A percentile compares a stretch with the other conserved stretches of the same genome.
Evolutionary conservation across 1,139 yeast genomes (phyloP).

Genomic region (Pneumocystis murina): DNA sequence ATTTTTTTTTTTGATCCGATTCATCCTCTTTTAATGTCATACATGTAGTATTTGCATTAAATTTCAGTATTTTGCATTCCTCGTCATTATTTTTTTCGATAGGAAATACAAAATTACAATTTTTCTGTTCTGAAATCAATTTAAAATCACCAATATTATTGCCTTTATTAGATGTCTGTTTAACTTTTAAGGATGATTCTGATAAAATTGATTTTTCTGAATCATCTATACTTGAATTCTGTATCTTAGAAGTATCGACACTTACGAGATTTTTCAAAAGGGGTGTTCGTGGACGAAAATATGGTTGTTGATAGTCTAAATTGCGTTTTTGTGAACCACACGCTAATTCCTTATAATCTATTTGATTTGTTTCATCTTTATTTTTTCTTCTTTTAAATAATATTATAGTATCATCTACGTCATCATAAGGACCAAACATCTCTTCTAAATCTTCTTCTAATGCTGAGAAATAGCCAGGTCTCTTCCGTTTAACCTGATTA

Average conservation of each 20-base stretch:
- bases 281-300: neutral
- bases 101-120: neutral
- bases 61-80: neutral
- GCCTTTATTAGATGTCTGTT: neutral
- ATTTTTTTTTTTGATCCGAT: neutral
- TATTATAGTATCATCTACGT: neutral
- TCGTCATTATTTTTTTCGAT: neutral
- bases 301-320: neutral
- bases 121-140: neutral
- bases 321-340: neutral
- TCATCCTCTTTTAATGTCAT: neutral
- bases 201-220: neutral
- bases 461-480: constrained; percentile 12
- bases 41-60: neutral
- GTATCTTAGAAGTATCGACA: neutral
- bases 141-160: neutral
- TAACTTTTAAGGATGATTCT: neutral
- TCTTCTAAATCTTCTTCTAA: constrained; percentile 12
- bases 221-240: neutral
- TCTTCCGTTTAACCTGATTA: constrained; percentile 2
- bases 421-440: constrained; percentile 10
- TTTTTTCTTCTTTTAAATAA: neutral
- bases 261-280: neutral
- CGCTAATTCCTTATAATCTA: neutral
- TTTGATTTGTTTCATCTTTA: neutral